These are phyloP conservation scores for Geranium incanum DNA, from an alignment of 441 rosid species.

Conservation along the genomic window DNA sequence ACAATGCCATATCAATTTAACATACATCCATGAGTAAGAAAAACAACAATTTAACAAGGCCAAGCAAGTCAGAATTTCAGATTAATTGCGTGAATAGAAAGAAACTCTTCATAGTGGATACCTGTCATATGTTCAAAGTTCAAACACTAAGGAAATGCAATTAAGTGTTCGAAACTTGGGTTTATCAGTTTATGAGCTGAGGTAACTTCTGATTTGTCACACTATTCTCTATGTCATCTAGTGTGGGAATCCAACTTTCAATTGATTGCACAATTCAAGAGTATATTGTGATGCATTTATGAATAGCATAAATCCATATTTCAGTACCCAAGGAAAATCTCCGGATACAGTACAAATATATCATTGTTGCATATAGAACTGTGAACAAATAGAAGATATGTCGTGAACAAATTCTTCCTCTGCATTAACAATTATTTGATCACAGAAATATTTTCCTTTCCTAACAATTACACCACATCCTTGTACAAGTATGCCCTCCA, in stretches of 20 bases:
- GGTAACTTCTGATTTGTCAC: not conserved
- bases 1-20: not conserved
- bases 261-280: not conserved
- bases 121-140: not conserved
- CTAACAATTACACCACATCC: no score
- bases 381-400: no score
- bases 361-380: no score
- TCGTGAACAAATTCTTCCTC: no score
- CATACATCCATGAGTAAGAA: not conserved
- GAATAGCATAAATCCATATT: no score
- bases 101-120: not conserved
- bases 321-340: no score
- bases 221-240: not conserved
- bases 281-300: not conserved
- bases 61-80: not conserved
- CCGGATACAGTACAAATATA: no score
- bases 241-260: not conserved
- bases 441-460: no score
- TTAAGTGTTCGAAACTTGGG: not conserved
- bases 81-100: not conserved
- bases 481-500: no score
- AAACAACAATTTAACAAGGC: not conserved
- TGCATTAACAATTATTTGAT: no score
- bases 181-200: not conserved
- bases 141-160: not conserved